phyloP scores from a whole-genome alignment of 257 asterid genomes.

The Solanum sitiens region DNA sequence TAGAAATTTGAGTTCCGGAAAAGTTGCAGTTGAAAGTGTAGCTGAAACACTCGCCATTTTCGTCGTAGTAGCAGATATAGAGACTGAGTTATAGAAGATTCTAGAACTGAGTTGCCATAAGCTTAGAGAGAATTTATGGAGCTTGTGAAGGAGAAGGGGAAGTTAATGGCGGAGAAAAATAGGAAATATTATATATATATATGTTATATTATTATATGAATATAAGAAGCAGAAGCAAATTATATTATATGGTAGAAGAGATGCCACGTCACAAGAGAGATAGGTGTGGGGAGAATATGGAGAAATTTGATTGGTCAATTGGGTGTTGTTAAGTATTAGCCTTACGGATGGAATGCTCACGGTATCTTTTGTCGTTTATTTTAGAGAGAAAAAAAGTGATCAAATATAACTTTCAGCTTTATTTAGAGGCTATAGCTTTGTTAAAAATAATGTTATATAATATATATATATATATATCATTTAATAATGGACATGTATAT shows the following conservation, averaged over 20 bases:
- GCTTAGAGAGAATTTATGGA: not conserved
- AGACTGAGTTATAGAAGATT: not conserved
- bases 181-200: not conserved
- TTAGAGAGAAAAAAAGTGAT: no score
- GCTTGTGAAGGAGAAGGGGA: not conserved
- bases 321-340: not conserved
- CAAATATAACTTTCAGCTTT: no score
- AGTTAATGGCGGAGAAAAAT: constrained; percentile 12
- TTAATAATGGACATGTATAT: no score
- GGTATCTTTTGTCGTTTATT: not conserved
- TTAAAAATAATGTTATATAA: no score
- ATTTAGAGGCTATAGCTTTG: no score
- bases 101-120: not conserved
- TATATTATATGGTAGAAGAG: constrained; percentile 22
- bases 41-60: constrained; percentile 34
- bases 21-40: constrained; percentile 19
- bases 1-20: constrained; percentile 24
- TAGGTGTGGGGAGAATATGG: not conserved
- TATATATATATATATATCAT: no score
- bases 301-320: not conserved
- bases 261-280: constrained; percentile 26
- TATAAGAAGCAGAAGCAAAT: not conserved
- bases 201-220: not conserved
- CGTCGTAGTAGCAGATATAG: not conserved
- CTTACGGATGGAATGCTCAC: not conserved